Percentiles rank a stretch among this genome's conserved stretches.
Conservation (phyloP, 352 stramenopile species). For the Blastocystis sp. region DNA sequence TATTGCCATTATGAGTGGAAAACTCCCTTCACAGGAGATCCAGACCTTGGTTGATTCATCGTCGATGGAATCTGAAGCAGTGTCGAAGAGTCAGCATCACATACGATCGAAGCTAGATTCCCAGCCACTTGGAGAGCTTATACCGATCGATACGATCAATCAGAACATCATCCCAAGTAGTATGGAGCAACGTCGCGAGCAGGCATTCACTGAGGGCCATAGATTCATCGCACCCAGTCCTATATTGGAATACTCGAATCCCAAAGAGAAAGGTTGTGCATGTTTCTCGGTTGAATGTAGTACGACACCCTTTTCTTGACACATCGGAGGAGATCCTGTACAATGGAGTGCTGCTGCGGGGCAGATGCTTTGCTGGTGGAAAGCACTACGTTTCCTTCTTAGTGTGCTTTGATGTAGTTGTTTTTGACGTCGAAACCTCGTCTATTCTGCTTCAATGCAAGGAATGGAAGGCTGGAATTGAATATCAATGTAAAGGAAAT, state of each 20-base stretch:
- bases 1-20: not conserved
- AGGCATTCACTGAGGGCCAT: not conserved
- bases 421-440: conserved; percentile 33
- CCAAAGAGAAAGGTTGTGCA: not conserved
- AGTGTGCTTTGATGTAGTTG: not conserved
- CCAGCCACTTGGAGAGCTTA: not conserved
- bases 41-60: not conserved
- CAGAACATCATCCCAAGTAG: not conserved
- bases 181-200: not conserved
- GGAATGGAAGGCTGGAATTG: conserved; percentile 28
- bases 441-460: conserved; percentile 21
- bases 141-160: not conserved
- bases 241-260: not conserved
- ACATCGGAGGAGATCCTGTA: conserved; percentile 51
- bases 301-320: not conserved
- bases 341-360: conserved; percentile 6
- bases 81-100: not conserved
- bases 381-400: not conserved
- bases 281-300: not conserved
- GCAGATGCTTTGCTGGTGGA: not conserved
- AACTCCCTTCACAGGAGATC: not conserved
- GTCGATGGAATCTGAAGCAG: not conserved
- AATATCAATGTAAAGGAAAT: conserved; percentile 15
- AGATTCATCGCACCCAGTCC: not conserved
- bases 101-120: not conserved